phyloP scores from a whole-genome alignment of 257 asterid species.

The Solanum etuberosum region DNA sequence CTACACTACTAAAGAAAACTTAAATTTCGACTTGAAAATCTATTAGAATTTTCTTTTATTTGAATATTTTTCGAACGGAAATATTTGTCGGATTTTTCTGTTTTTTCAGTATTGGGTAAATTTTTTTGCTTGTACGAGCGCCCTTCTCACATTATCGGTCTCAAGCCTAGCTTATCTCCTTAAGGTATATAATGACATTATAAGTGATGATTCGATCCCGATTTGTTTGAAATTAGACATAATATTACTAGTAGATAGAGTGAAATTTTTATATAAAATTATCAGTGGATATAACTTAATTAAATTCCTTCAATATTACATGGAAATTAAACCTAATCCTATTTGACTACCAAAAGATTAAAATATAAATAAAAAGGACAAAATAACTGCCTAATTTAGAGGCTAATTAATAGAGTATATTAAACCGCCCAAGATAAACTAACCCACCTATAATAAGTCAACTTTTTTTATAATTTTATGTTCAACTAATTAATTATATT shows the following conservation, averaged over 20 bases:
- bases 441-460: neutral
- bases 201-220: neutral
- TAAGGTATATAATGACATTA: neutral
- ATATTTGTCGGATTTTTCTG: too few species aligned
- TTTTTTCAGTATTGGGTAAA: too few species aligned
- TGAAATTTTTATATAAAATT: neutral
- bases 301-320: neutral
- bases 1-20: too few species aligned
- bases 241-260: neutral
- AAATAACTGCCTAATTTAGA: neutral
- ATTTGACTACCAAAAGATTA: neutral
- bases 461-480: neutral
- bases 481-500: neutral
- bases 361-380: neutral
- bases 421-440: neutral
- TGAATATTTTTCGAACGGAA: rapidly evolving
- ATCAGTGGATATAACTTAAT: neutral
- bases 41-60: too few species aligned
- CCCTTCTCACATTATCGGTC: neutral
- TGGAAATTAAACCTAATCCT: neutral
- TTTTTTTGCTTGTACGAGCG: too few species aligned
- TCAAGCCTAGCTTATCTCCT: neutral
- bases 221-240: neutral
- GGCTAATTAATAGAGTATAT: neutral
- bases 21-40: too few species aligned